Evolutionary conservation across 2,329 filamentous ascomycete genomes (phyloP).

Genomic region (Rhinocladiella similis): DNA sequence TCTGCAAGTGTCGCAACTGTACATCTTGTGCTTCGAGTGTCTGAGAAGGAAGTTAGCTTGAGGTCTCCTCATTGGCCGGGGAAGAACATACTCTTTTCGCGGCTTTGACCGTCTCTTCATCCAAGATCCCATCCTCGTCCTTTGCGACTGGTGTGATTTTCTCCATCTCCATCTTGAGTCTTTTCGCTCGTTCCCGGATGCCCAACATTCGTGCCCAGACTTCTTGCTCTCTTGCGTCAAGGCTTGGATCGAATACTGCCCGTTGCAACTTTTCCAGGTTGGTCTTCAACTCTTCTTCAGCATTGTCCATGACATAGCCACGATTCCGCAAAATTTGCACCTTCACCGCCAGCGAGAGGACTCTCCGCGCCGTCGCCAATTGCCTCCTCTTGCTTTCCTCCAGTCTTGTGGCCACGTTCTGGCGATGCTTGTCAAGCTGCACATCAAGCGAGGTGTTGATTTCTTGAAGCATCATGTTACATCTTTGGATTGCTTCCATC

Average conservation of each 20-base stretch:
- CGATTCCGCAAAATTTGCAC: constrained; percentile 64
- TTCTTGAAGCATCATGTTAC: constrained; percentile 62
- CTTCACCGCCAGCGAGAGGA: constrained; percentile 62
- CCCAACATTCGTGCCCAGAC: constrained; percentile 68
- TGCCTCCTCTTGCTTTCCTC: constrained; percentile 61
- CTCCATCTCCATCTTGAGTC: constrained; percentile 61
- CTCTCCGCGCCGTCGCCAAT: constrained; percentile 59
- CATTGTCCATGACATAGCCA: constrained; percentile 65
- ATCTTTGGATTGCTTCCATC: constrained; percentile 56
- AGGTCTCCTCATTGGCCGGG: constrained; percentile 26
- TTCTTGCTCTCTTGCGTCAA: constrained; percentile 62
- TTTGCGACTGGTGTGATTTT: constrained; percentile 45
- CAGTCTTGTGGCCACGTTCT: constrained; percentile 59
- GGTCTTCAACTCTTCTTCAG: constrained; percentile 64
- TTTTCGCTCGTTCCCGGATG: constrained; percentile 59
- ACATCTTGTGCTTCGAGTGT: constrained; percentile 52
- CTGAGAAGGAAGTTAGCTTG: constrained; percentile 37
- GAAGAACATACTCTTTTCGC: constrained; percentile 58
- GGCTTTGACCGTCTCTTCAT: constrained; percentile 59
- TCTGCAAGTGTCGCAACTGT: constrained; percentile 58
- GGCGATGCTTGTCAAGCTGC: constrained; percentile 60
- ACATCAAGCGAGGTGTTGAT: constrained; percentile 63
- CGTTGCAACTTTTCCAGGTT: constrained; percentile 60
- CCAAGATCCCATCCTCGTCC: constrained; percentile 45
- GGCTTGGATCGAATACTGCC: constrained; percentile 59